These are phyloP conservation scores for Neoarthrinium moseri DNA, from an alignment of 2,329 filamentous ascomycete species.

Conservation along the genomic window DNA sequence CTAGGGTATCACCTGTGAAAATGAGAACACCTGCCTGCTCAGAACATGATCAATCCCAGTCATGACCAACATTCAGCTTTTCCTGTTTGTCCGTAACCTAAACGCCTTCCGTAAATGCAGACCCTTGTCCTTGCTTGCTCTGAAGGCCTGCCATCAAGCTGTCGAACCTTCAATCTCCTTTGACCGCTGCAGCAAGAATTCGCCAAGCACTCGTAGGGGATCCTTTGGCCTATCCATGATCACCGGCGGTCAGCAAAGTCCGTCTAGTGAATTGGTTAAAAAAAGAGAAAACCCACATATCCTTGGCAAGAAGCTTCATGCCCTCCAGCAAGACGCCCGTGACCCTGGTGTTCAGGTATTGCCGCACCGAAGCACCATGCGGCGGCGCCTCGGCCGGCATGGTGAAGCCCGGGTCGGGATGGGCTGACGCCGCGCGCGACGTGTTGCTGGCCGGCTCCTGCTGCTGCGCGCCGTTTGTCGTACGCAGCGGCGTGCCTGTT, in stretches of 20 bases:
- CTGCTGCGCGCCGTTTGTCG: conserved; percentile 18
- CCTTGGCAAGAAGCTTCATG: conserved; percentile 70
- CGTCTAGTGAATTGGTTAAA: neutral
- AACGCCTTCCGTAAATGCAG: conserved; percentile 7
- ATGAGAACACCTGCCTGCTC: no score
- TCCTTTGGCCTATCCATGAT: conserved; percentile 59
- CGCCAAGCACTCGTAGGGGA: conserved; percentile 67
- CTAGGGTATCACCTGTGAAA: conserved; percentile 23
- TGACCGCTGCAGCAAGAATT: conserved; percentile 68
- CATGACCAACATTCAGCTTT: neutral
- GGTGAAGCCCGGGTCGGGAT: conserved; percentile 51
- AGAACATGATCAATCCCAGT: no score
- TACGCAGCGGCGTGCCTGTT: conserved; percentile 47
- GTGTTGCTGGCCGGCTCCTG: conserved; percentile 25
- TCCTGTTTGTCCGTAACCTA: conserved; percentile 4
- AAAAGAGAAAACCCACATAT: conserved; percentile 56
- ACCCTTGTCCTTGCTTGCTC: neutral
- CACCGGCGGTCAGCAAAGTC: conserved; percentile 6
- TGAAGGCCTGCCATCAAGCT: conserved; percentile 1
- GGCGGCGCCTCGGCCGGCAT: conserved; percentile 59
- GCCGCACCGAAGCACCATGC: conserved; percentile 67
- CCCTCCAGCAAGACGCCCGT: conserved; percentile 68
- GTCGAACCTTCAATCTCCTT: conserved; percentile 55
- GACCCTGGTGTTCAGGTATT: conserved; percentile 71
- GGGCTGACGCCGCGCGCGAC: conserved; percentile 56